phyloP scores from a whole-genome alignment of 2,329 filamentous ascomycete genomes.

The Colletotrichum plurivorum region DNA sequence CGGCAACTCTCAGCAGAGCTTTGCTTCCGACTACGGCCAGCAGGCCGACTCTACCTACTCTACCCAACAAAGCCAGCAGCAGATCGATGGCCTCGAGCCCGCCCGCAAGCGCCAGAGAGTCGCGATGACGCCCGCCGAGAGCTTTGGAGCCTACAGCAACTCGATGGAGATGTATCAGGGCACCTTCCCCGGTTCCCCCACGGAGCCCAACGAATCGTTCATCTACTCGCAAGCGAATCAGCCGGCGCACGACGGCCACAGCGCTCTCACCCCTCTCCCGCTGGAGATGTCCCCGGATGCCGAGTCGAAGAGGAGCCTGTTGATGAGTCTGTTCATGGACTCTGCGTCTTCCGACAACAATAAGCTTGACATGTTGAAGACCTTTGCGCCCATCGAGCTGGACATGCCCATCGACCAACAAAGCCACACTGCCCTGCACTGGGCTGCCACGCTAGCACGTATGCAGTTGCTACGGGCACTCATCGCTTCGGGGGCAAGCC shows the following conservation, averaged over 20 bases:
- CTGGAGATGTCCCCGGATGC: constrained; percentile 74
- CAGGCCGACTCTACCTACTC: constrained; percentile 79
- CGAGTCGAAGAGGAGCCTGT: constrained; percentile 83
- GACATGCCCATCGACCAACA: constrained; percentile 94
- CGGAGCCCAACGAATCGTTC: constrained; percentile 86
- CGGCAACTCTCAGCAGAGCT: constrained; percentile 87
- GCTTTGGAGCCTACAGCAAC: constrained; percentile 68
- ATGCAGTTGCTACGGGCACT: constrained; percentile 86
- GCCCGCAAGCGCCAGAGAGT: constrained; percentile 83
- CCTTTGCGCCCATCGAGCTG: constrained; percentile 83
- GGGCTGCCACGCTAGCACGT: constrained; percentile 93
- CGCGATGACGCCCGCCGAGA: constrained; percentile 68
- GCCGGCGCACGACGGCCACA: constrained; percentile 60
- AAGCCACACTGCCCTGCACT: constrained; percentile 92
- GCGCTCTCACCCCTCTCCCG: constrained; percentile 76
- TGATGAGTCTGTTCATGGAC: constrained; percentile 88
- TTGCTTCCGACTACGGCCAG: constrained; percentile 82
- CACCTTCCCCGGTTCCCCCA: constrained; percentile 79
- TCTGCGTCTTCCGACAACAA: constrained; percentile 77
- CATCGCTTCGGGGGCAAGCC: constrained; percentile 87
- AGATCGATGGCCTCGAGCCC: constrained; percentile 72
- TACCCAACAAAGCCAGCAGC: constrained; percentile 63
- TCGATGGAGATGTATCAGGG: constrained; percentile 62
- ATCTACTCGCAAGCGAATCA: constrained; percentile 69
- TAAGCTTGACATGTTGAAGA: constrained; percentile 82